Percentiles rank a stretch among this genome's conserved stretches.
Conservation (phyloP, 106 monocot species). For the Allium sativum region DNA sequence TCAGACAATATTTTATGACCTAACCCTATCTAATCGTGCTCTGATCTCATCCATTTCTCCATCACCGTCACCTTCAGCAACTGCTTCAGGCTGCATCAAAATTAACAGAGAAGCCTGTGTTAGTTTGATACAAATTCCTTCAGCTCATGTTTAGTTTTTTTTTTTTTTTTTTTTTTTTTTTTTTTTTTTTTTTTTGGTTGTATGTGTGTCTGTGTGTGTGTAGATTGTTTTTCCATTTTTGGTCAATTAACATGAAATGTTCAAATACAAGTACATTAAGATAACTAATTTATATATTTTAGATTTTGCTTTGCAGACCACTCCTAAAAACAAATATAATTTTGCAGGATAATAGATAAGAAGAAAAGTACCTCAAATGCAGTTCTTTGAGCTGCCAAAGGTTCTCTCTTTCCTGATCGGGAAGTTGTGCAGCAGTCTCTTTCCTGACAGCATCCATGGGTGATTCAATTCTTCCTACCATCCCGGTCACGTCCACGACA, state of each 20-base stretch:
- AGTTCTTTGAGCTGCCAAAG: constrained; percentile 23
- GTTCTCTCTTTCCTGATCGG: constrained; percentile 51
- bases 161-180: too few species aligned
- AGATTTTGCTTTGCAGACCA: too few species aligned
- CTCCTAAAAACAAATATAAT: neutral
- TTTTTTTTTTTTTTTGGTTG: too few species aligned
- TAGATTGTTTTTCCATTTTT: too few species aligned
- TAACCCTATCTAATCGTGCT: constrained; percentile 64
- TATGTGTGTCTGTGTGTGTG: too few species aligned
- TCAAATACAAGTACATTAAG: too few species aligned
- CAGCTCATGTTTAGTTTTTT: too few species aligned
- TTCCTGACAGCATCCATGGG: neutral
- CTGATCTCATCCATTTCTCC: constrained; percentile 66
- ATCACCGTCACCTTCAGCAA: constrained; percentile 71
- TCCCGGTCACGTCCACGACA: constrained; percentile 1
- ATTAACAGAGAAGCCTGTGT: neutral
- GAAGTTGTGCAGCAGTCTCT: constrained; percentile 77
- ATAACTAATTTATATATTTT: too few species aligned
- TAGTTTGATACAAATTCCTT: neutral
- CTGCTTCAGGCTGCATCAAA: constrained; percentile 37
- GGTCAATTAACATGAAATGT: too few species aligned
- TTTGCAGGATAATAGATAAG: neutral
- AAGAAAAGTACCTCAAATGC: constrained; percentile 25
- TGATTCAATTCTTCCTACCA: neutral
- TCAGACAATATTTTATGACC: constrained; percentile 26